Base-by-base conservation (phyloP, 306 rosid genomes). In the Glycine tomentella region DNA sequence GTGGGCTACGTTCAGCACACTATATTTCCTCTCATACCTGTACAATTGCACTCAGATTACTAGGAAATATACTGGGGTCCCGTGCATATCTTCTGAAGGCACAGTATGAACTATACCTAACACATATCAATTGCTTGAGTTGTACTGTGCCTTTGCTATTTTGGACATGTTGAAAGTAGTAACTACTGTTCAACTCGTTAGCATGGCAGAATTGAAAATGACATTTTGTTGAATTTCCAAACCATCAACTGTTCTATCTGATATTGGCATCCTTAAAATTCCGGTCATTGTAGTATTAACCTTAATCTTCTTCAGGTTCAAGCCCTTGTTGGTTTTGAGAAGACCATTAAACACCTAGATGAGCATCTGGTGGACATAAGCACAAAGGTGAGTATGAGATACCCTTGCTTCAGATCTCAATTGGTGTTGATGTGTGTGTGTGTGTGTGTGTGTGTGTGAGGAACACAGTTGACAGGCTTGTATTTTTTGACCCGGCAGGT, bases 311-410 rank as follows among this genome's bases (percentile, higher is more conserved):
- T 77, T 74, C 83, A 93, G 99, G 97, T 95, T 87, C 97, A 95
- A 95, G 97, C 99, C 38, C 94, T 95, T 42, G 98, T 92, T 50
- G 98, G 99, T 67, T 95, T 92, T 77, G 97, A 95, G 88, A 95
- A 93, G 88, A 89, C 88, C 61, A 52, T 95, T 64, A 89, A 92
- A 82, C 99, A 95, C 85, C 90, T 93, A 8, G 99, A 95, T 63
- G 99, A 92, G 73, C 99, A 87, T 89, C 82, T 87, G 74, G 97
- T 95, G 48, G 88, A 95, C 80, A 86, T 95, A n/a, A 66, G 98
- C 89, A 69, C 98, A 57, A 92, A 88, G 99, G 99, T 95, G 67
- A 76, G 92, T 64, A 68, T 15, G 25, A 70, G 69, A 34, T 64
- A 40, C 69, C 82, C 3, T 44, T 50, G 11, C 76, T 49, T 49